A percentile compares a stretch with the other conserved stretches of the same genome.
These are phyloP conservation scores for Aspergillus kassunensis DNA, from an alignment of 495 filamentous ascomycete genomes.

Conservation along the genomic window DNA sequence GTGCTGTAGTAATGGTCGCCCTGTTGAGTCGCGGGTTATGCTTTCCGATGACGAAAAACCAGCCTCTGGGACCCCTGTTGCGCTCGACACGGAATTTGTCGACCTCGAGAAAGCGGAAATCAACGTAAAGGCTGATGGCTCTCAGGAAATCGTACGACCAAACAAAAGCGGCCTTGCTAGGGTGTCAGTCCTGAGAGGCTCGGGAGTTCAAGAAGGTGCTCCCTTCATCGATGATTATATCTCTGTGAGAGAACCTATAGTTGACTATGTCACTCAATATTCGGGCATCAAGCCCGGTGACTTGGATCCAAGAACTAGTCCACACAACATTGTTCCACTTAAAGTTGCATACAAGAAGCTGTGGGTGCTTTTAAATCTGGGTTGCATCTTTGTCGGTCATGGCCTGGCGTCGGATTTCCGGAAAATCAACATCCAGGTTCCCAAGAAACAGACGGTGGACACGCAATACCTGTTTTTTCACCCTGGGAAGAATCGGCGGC, in stretches of 20 bases:
- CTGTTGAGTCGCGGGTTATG: slow-evolving; percentile 47
- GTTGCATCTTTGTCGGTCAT: slow-evolving; percentile 91
- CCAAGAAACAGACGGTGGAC: slow-evolving; percentile 85
- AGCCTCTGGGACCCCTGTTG: slow-evolving; percentile 66
- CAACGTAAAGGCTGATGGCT: slow-evolving; percentile 87
- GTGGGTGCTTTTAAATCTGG: slow-evolving; percentile 92
- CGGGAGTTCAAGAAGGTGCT: slow-evolving; percentile 67
- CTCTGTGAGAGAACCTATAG: slow-evolving; percentile 79
- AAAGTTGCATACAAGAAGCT: slow-evolving; percentile 97
- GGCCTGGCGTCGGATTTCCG: slow-evolving; percentile 91
- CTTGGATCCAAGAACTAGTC: slow-evolving; percentile 66
- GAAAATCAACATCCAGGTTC: slow-evolving; percentile 95
- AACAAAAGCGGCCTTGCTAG: slow-evolving; percentile 79
- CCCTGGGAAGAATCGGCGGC: slow-evolving; percentile 61
- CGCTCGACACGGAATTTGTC: slow-evolving; percentile 95
- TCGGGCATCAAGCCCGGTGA: slow-evolving; percentile 86
- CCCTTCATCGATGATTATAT: slow-evolving; percentile 99
- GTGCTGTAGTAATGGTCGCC: slow-evolving; percentile 29
- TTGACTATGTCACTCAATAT: slow-evolving; percentile 90
- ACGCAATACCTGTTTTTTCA: slow-evolving; percentile 84
- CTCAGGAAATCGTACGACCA: slow-evolving; percentile 78
- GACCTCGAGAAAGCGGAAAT: slow-evolving; percentile 85
- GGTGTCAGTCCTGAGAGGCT: slow-evolving; percentile 80
- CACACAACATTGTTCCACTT: slow-evolving; percentile 76
- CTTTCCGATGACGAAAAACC: slow-evolving; percentile 67